Evolutionary conservation across 2,329 filamentous ascomycete species (phyloP).

Genomic region (Spiromastix sp.): DNA sequence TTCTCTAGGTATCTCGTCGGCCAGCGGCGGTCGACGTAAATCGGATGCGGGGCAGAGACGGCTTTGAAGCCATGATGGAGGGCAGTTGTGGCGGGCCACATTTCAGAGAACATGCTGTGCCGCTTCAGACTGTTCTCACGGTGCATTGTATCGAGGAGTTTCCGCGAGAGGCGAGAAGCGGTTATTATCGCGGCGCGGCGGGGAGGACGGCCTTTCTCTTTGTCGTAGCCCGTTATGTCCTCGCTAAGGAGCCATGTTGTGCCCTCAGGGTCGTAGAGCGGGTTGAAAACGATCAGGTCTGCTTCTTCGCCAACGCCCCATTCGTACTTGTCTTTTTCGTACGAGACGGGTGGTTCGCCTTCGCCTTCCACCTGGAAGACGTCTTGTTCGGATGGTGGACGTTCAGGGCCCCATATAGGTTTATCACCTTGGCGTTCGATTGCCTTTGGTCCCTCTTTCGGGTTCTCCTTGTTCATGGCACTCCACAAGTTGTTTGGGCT

Average conservation of each 20-base stretch:
- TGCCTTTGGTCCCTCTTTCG: conserved; percentile 10
- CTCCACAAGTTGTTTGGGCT: conserved; percentile 60
- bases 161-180: conserved; percentile 69
- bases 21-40: conserved; percentile 83
- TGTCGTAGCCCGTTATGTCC: conserved; percentile 78
- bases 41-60: conserved; percentile 79
- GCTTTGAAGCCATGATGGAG: conserved; percentile 90
- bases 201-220: conserved; percentile 48
- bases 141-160: conserved; percentile 79
- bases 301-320: conserved; percentile 90
- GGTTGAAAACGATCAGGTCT: conserved; percentile 84
- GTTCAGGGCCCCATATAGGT: conserved; percentile 74
- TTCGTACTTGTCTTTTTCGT: conserved; percentile 68
- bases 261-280: conserved; percentile 79
- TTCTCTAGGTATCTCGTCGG: conserved; percentile 65
- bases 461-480: conserved; percentile 24
- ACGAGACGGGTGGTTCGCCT: conserved; percentile 57
- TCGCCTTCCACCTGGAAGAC: conserved; percentile 66
- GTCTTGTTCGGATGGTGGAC: conserved; percentile 57
- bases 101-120: conserved; percentile 88
- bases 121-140: conserved; percentile 74
- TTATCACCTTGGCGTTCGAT: conserved; percentile 38
- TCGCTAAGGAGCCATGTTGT: conserved; percentile 76
- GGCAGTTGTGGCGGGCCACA: conserved; percentile 84
- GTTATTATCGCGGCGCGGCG: conserved; percentile 85